Base-by-base conservation (phyloP, 2,329 filamentous ascomycete genomes). In the Pseudocercospora ulei region DNA sequence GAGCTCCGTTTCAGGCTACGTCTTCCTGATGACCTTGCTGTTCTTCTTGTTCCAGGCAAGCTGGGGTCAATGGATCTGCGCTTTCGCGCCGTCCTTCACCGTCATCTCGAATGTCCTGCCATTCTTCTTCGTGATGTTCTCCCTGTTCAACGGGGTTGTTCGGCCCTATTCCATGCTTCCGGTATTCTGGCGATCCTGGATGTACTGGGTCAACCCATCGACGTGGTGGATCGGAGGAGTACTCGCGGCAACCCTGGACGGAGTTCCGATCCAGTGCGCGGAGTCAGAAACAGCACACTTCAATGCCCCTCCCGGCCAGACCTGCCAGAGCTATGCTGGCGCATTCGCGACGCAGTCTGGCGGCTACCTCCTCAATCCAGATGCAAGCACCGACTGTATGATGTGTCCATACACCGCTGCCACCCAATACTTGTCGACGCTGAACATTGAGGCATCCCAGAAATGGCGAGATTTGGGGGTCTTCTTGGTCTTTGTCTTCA, bases 61-160 rank as follows among this genome's bases (percentile, higher is more conserved):
- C 49, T 87, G 78, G 82, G 84, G 80, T 12, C 82, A 86, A 57
- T 88, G 81, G 81, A 84, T 90, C 50, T 82, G 78, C 47, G 82
- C 84, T 0, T 86, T 86, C 59, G 80, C 82, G 0, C 82, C 82
- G 0, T 78, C 70, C 25, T 85, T 85, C 62, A 83, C 80, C 0
- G 80, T 85, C 47, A 84, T 87, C 48, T 76, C 75, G 27, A 85
- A 87, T 54, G 63, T 78, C 13, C 65, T 85, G 3, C 82, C 82
- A 1, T 85, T 87, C 66, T 84, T 87, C 70, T 82, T 87, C 64
- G 76, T 86, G 58, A 77, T 83, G 66, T 78, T 82, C 53, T 71
- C 70, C 25, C 62, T 83, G 14, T 86, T 87, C 69, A 86, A 84
- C 64, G 82, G 82, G 49, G 76, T 87, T 12, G 72, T 87, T 6